Base-by-base conservation (phyloP, 78 protist genomes). In the Emiliania huxleyi region DNA sequence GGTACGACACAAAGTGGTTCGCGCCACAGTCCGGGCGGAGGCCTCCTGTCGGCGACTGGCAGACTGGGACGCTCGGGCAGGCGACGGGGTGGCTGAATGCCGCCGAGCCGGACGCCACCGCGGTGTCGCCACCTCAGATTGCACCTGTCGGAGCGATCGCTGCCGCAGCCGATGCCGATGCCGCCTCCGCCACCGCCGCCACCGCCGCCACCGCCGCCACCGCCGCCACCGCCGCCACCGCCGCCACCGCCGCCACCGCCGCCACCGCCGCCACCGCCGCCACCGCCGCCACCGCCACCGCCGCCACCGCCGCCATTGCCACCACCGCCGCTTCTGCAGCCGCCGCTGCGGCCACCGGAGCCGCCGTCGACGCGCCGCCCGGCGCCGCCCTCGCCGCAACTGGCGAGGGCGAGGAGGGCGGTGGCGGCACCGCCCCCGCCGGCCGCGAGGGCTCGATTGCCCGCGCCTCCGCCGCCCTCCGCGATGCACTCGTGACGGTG, bases 1-100 rank as follows among this genome's bases (percentile, higher is more conserved):
- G 22, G 2, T 15, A 91, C 62, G 89, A 56, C 37, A 46, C 93
- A 23, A 55, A 43, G 46, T 93, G 93, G 93, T 87, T 73, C 69
- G 89, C 85, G 0, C 0, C 52, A 35, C n/a, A 11, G 35, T 3
- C 15, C 83, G 15, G 42, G 15, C 43, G 22, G 19, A 18, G 37
- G 15, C 40, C 37, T 18, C 22, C 83, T 18, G 42, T 35, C 33
- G 44, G 83, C 8, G 44, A 71, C 81, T 35, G 81, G 81, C 18
- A 35, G 42, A 4, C 81, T 22, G 73, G 33, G 73, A 8, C 48
- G 2, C 29, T 91, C 22, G 49, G 46, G 75, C 3, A 62, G 75
- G 75, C 0, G 87, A 15, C 52, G 6, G 22, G 49, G n/a, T 52
- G 62, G 62, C 62, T 52, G 8, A n/a, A n/a, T n/a, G n/a, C n/a